Conservation (phyloP, 2,329 filamentous ascomycete genomes). For the Fusarium buharicum region DNA sequence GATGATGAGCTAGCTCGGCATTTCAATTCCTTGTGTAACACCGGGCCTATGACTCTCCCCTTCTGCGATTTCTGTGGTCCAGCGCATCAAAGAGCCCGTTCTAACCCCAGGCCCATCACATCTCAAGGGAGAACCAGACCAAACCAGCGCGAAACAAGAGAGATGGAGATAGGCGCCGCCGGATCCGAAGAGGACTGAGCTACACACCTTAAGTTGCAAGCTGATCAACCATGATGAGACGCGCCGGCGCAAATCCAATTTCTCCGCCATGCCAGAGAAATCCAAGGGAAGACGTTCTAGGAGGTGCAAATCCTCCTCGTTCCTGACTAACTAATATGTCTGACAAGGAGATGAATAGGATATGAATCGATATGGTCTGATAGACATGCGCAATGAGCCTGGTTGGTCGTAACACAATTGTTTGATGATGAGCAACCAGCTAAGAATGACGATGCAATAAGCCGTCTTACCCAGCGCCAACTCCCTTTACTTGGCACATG, state of each 20-base stretch:
- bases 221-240: slow-evolving; percentile 31
- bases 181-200: slow-evolving; percentile 28
- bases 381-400: slow-evolving; percentile 14
- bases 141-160: slow-evolving; percentile 14
- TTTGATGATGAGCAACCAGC: slow-evolving; percentile 42
- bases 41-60: background rate
- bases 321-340: slow-evolving; percentile 36
- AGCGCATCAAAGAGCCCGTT: slow-evolving; percentile 1
- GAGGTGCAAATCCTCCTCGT: slow-evolving; percentile 23
- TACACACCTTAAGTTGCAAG: slow-evolving; percentile 24
- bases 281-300: background rate
- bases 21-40: slow-evolving; percentile 17
- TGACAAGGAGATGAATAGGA: slow-evolving; percentile 22
- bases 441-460: slow-evolving; percentile 43
- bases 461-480: slow-evolving; percentile 15
- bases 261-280: slow-evolving; percentile 32
- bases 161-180: slow-evolving; percentile 33
- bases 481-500: slow-evolving; percentile 22
- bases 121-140: slow-evolving; percentile 21
- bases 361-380: slow-evolving; percentile 12
- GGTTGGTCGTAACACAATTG: slow-evolving; percentile 10
- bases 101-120: slow-evolving; percentile 2
- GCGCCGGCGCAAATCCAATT: slow-evolving; percentile 33
- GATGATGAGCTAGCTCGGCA: slow-evolving; percentile 19
- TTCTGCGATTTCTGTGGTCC: slow-evolving; percentile 4